Evolutionary conservation across 139 green algal species (phyloP).

Genomic region (Tetradesmus lagerheimii): DNA sequence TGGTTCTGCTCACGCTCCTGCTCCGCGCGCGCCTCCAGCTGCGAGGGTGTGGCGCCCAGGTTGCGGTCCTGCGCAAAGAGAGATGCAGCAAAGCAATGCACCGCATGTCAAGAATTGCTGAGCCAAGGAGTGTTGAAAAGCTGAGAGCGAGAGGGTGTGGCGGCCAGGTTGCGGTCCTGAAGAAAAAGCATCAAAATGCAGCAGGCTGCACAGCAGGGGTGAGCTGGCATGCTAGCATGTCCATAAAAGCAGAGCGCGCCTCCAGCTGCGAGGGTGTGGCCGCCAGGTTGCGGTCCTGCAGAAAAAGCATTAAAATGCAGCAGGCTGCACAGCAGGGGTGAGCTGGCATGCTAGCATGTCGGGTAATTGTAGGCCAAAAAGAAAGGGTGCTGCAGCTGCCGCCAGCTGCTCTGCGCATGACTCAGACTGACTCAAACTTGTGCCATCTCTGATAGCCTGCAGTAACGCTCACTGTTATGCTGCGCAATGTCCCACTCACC

Average conservation of each 20-base stretch:
- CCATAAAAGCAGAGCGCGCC: neutral
- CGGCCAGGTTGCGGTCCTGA: neutral
- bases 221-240: neutral
- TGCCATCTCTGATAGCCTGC: no score
- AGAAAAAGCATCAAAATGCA: neutral
- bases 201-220: neutral
- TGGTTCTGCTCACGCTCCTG: conserved; percentile 34
- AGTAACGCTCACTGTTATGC: no score
- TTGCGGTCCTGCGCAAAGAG: neutral
- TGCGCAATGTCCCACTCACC: no score
- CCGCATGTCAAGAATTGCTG: no score
- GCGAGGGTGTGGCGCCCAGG: neutral
- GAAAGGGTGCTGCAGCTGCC: no score
- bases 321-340: neutral
- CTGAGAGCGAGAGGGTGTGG: neutral
- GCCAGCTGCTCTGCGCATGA: no score
- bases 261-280: neutral
- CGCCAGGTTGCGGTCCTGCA: neutral
- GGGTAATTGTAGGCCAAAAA: no score
- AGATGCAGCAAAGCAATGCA: no score
- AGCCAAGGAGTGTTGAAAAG: no score
- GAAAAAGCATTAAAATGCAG: neutral
- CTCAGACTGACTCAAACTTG: no score
- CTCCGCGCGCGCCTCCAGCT: neutral
- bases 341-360: neutral